Percentiles rank a stretch among this genome's conserved stretches.
These are phyloP conservation scores for Pleurotus tuber-regium DNA, from an alignment of 768 basidiomycete genomes.

Conservation along the genomic window DNA sequence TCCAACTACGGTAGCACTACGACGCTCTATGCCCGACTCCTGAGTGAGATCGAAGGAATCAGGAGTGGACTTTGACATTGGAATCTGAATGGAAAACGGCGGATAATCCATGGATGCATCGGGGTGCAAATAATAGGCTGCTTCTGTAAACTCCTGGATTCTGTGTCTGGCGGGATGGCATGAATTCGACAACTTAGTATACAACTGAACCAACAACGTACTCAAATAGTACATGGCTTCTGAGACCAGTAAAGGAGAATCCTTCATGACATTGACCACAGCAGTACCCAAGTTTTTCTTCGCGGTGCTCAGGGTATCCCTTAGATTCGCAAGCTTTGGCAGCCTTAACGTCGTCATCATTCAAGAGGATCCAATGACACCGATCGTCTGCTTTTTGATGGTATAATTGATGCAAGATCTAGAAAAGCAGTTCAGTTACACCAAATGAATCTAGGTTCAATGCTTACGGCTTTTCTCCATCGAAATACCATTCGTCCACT, in stretches of 20 bases:
- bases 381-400: slow-evolving; percentile 22
- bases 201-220: too few species aligned
- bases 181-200: background rate
- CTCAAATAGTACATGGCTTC: slow-evolving; percentile 15
- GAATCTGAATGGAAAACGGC: slow-evolving; percentile 21
- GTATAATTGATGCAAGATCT: slow-evolving; percentile 13
- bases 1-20: slow-evolving; percentile 17
- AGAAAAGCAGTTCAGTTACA: background rate
- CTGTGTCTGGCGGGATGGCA: slow-evolving; percentile 14
- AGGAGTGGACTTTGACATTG: background rate
- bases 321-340: slow-evolving; percentile 16
- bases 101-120: slow-evolving; percentile 22
- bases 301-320: slow-evolving; percentile 4
- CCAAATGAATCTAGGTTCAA: background rate
- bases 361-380: slow-evolving; percentile 15
- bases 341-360: slow-evolving; percentile 14
- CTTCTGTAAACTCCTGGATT: slow-evolving; percentile 14
- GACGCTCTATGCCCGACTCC: too few species aligned
- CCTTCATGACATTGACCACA: slow-evolving; percentile 18
- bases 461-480: slow-evolving; percentile 20
- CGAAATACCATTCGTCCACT: slow-evolving; percentile 18
- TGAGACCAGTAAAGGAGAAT: slow-evolving; percentile 12
- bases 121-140: slow-evolving; percentile 16
- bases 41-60: background rate
- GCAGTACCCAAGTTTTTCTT: slow-evolving; percentile 10